Percentiles rank a stretch among this genome's conserved stretches.
Conservation (phyloP, 2,329 filamentous ascomycete genomes). For the Penicillium rolfsii region DNA sequence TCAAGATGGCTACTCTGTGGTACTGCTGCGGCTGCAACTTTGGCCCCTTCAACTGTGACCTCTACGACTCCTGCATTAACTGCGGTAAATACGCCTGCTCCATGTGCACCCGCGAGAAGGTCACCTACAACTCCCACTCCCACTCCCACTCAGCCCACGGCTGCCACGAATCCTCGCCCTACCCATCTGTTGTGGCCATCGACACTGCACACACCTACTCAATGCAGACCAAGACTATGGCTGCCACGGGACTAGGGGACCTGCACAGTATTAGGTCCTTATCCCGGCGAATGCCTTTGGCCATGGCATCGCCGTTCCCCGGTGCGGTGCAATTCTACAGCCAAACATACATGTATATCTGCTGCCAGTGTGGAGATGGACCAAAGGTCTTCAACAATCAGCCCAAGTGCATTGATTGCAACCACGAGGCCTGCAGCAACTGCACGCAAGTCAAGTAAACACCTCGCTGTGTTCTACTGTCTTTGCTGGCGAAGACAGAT, state of each 20-base stretch:
- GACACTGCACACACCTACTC: slow-evolving; percentile 5
- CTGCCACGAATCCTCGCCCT: slow-evolving; percentile 18
- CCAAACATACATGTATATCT: slow-evolving; percentile 39
- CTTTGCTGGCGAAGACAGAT: slow-evolving; percentile 7
- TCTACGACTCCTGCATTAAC: slow-evolving; percentile 33
- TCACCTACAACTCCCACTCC: slow-evolving; percentile 6
- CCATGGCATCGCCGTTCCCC: background rate
- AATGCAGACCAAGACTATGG: slow-evolving; percentile 14
- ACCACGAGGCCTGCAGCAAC: slow-evolving; percentile 35
- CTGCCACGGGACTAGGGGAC: slow-evolving; percentile 14
- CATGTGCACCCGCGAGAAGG: slow-evolving; percentile 23
- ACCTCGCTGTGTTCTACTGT: slow-evolving; percentile 9
- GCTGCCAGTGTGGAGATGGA: slow-evolving; percentile 45
- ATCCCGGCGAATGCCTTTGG: slow-evolving; percentile 1
- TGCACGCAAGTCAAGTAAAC: slow-evolving; percentile 39
- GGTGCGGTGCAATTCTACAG: slow-evolving; percentile 10
- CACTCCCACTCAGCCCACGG: slow-evolving; percentile 9
- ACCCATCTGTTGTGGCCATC: slow-evolving; percentile 21
- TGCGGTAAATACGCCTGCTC: slow-evolving; percentile 32
- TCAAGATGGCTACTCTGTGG: slow-evolving; percentile 34
- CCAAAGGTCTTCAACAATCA: slow-evolving; percentile 44
- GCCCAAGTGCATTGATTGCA: slow-evolving; percentile 38
- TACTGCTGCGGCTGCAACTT: slow-evolving; percentile 40
- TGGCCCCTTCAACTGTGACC: slow-evolving; percentile 35
- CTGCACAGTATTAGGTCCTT: slow-evolving; percentile 22